phyloP scores from a whole-genome alignment of 768 basidiomycete genomes.

The Cubamyces lactineus region DNA sequence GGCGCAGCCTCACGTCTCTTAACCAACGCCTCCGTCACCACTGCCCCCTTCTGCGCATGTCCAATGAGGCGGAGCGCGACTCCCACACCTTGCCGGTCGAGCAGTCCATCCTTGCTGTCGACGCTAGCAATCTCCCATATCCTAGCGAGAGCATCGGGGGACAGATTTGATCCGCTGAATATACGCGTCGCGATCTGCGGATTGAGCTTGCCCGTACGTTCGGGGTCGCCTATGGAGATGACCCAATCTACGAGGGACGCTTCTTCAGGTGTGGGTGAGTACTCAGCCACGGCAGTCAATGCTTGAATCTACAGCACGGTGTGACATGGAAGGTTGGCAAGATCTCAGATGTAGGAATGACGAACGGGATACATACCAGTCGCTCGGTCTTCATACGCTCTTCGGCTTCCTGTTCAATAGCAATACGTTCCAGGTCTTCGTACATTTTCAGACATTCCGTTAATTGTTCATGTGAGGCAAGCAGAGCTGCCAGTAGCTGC shows the following conservation, averaged over 20 bases:
- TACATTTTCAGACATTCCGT: conserved; percentile 69
- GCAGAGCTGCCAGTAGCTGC: conserved; percentile 67
- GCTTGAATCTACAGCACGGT: conserved; percentile 9
- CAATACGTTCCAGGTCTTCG: conserved; percentile 73
- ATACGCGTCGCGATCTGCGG: conserved; percentile 61
- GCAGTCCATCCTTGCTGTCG: conserved; percentile 53
- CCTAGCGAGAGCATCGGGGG: conserved; percentile 55
- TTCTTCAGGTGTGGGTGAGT: conserved; percentile 37
- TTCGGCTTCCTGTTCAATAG: conserved; percentile 47
- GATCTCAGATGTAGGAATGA: too few relatives aligned
- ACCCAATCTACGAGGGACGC: conserved; percentile 37
- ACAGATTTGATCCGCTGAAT: conserved; percentile 56
- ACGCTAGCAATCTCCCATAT: conserved; percentile 70
- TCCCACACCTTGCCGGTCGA: conserved; percentile 58
- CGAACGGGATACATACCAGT: conserved; percentile 17
- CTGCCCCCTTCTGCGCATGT: conserved; percentile 60
- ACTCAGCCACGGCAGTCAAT: conserved; percentile 17
- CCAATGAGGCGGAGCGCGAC: conserved; percentile 66
- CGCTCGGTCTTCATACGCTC: conserved; percentile 27
- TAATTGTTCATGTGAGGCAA: conserved; percentile 73
- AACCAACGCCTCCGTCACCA: conserved; percentile 44
- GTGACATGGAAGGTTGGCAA: background rate
- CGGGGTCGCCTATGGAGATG: conserved; percentile 42
- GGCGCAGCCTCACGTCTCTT: conserved; percentile 44
- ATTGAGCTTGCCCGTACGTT: conserved; percentile 47